Evolutionary conservation across 768 basidiomycete genomes (phyloP).

Genomic region (Bullera alba): DNA sequence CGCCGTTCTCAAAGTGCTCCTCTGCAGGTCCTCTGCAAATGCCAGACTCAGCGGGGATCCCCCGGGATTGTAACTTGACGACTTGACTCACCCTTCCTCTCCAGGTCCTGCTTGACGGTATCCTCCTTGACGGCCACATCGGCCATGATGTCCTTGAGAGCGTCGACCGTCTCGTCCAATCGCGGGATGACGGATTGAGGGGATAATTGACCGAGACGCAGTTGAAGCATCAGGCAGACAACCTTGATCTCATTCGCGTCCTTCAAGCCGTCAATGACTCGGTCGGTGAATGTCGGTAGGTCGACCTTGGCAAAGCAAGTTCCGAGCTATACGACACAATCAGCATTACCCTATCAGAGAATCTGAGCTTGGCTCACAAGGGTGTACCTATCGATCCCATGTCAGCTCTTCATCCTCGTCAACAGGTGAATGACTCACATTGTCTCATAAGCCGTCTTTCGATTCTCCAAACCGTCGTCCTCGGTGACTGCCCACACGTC

Average conservation of each 20-base stretch:
- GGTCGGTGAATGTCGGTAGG: conserved; percentile 71
- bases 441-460: conserved; percentile 95
- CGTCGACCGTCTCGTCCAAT: conserved; percentile 53
- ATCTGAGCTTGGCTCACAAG: conserved; percentile 55
- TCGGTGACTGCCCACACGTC: conserved; percentile 55
- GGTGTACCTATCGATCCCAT: conserved; percentile 52
- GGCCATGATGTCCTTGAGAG: conserved; percentile 76
- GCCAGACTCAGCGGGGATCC: conserved; percentile 51
- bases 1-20: conserved; percentile 79
- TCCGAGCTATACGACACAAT: conserved; percentile 22
- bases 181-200: conserved; percentile 60
- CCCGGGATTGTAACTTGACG: neutral
- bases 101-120: conserved; percentile 86
- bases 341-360: neutral
- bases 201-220: conserved; percentile 78
- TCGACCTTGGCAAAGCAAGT: conserved; percentile 85
- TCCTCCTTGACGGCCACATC: conserved; percentile 83
- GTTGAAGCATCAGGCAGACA: conserved; percentile 88
- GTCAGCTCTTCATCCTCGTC: too few species aligned
- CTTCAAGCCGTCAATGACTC: conserved; percentile 70
- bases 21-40: conserved; percentile 73
- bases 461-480: conserved; percentile 90
- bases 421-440: conserved; percentile 53
- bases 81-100: conserved; percentile 53
- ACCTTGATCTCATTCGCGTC: conserved; percentile 98